Conservation (phyloP, 164 flowering plant genomes). For the Kingdonia uniflora region DNA sequence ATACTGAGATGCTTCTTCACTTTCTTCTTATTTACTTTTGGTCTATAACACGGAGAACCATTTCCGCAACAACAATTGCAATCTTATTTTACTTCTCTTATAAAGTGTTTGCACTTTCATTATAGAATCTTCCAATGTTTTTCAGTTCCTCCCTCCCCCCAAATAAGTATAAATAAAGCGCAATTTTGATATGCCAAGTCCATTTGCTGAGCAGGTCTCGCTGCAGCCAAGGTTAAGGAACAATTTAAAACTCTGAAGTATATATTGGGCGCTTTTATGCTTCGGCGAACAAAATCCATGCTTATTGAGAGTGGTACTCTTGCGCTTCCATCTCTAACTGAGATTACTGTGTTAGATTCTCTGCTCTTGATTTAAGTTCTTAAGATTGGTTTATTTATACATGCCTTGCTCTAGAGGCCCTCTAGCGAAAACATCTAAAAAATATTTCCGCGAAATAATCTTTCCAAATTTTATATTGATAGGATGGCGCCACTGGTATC, state of each 20-base stretch:
- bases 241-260: slow-evolving; percentile 44
- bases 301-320: slow-evolving; percentile 67
- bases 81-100: too few species aligned
- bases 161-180: too few species aligned
- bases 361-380: slow-evolving; percentile 6
- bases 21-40: too few species aligned
- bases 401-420: slow-evolving; percentile 2
- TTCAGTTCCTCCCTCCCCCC: too few species aligned
- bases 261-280: slow-evolving; percentile 71
- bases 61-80: too few species aligned
- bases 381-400: background rate
- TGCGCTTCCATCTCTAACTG: slow-evolving; percentile 75
- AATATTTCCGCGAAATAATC: background rate
- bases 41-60: too few species aligned
- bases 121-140: too few species aligned
- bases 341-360: slow-evolving; percentile 70
- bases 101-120: too few species aligned
- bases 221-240: slow-evolving; percentile 26
- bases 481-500: slow-evolving; percentile 75
- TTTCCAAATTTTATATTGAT: slow-evolving; percentile 10
- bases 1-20: too few species aligned
- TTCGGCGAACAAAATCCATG: slow-evolving; percentile 76
- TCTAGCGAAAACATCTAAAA: background rate
- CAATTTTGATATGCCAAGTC: background rate
- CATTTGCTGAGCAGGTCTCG: slow-evolving; percentile 31